Base-by-base conservation (phyloP, 2,329 filamentous ascomycete genomes). In the Aplosporella prunicola region DNA sequence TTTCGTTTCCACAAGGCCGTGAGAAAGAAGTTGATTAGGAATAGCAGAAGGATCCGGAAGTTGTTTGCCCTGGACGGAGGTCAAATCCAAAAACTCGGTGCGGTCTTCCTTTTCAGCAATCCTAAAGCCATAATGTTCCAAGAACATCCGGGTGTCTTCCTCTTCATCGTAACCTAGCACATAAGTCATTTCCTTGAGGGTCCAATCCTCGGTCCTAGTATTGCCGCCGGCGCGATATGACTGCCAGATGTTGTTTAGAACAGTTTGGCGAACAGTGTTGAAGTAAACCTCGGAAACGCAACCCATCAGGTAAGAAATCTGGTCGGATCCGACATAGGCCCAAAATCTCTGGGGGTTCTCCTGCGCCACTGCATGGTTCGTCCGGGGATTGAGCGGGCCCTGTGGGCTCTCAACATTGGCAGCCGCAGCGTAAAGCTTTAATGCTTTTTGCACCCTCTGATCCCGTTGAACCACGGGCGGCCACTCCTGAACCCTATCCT, bases 211-310 rank as follows among this genome's bases (percentile, higher is more conserved):
- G 16, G 68, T 68, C 42, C 64, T 63, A 35, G 57, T 56, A 42
- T 64, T 63, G 32, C 63, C 63, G n/a, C 66, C 69, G n/a, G 60
- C 64, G 46, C 68, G 67, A 48, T 68, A 74, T 3, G 62, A 68
- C 42, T 64, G 67, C 65, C 66, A 72, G 26, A 77, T 67, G 3
- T 66, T 63, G 25, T 71, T 67, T 30, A 80, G 62, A 5, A 71
- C 67, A 16, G 66, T 68, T 34, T 71, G 65, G 9, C 76, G 71
- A 28, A 80, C 59, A 17, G 71, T 58, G 37, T 71, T 72, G 56
- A 80, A 80, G 43, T 72, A 72, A 9, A 77, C 69, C 47, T 80
- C 76, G 1, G 74, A 72, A 16, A 77, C 72, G 53, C 76, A 80
- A 6, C 70, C 75, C 69, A 77, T 74, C 6, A 79, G 57, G 47